A percentile compares a stretch with the other conserved stretches of the same genome.
These are phyloP conservation scores for Albizia julibrissin DNA, from an alignment of 306 rosid genomes.

Conservation along the genomic window DNA sequence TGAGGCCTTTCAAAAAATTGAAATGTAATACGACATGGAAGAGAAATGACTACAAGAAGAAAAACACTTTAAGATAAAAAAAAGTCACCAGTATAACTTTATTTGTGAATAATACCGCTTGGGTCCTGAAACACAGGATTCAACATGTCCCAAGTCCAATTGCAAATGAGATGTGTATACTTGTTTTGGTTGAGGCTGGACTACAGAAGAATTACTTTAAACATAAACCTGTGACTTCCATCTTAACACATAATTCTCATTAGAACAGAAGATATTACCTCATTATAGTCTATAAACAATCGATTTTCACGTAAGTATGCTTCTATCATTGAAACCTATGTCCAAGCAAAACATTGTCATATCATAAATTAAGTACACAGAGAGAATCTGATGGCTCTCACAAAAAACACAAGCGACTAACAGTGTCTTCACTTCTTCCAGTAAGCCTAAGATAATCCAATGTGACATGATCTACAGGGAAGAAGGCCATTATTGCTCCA, in stretches of 20 bases:
- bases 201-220: neutral
- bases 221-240: neutral
- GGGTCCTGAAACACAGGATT: neutral
- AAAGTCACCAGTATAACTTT: neutral
- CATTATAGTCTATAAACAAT: too few relatives aligned
- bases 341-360: too few relatives aligned
- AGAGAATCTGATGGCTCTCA: neutral
- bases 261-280: neutral
- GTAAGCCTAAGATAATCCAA: constrained; percentile 90
- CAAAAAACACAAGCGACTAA: constrained; percentile 36
- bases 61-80: too few relatives aligned
- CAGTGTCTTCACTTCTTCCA: constrained; percentile 88
- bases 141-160: neutral
- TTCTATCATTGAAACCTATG: neutral
- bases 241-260: neutral
- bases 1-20: neutral
- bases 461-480: constrained; percentile 89
- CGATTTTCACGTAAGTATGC: neutral
- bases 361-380: too few relatives aligned
- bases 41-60: neutral
- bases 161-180: neutral
- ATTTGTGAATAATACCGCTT: neutral
- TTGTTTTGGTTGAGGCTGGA: neutral
- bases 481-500: constrained; percentile 99
- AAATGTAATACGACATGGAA: neutral